These are phyloP conservation scores for Diphasiastrum complanatum DNA, from an alignment of 83 land plant genomes.

Conservation along the genomic window DNA sequence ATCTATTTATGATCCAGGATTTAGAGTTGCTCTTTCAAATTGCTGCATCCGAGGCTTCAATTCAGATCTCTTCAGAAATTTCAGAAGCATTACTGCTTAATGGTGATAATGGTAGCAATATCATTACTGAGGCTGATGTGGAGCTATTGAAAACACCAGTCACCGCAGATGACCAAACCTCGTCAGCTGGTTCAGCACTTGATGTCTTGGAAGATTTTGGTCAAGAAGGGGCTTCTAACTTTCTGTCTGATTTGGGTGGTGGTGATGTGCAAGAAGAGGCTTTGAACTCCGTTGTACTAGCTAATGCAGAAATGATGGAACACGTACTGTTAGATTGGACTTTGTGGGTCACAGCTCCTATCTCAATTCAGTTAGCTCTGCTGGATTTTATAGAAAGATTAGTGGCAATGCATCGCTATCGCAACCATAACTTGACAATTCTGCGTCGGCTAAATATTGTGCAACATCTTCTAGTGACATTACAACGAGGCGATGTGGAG, in stretches of 20 bases:
- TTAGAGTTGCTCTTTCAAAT: constrained; percentile 88
- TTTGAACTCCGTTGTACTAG: constrained; percentile 72
- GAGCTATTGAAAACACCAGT: too few species aligned
- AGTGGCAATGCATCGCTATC: constrained; percentile 91
- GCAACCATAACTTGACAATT: constrained; percentile 80
- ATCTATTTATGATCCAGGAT: constrained; percentile 70
- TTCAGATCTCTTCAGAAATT: background rate
- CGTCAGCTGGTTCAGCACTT: constrained; percentile 58
- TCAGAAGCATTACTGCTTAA: too few species aligned
- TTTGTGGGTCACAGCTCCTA: constrained; percentile 80
- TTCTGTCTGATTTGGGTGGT: constrained; percentile 25
- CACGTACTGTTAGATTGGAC: constrained; percentile 98
- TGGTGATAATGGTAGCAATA: background rate
- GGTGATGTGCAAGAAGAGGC: constrained; percentile 49
- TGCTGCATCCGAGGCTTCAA: constrained; percentile 92
- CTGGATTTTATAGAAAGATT: constrained; percentile 79
- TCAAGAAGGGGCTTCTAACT: constrained; percentile 15
- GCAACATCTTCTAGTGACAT: constrained; percentile 81
- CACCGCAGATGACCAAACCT: background rate
- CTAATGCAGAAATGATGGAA: constrained; percentile 97
- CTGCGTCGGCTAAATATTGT: constrained; percentile 82
- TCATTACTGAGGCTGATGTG: too few species aligned
- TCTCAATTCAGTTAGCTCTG: constrained; percentile 73
- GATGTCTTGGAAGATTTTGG: constrained; percentile 39
- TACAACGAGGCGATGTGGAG: constrained; percentile 97